phyloP scores from a whole-genome alignment of 31 red algal species.

The Endocladia muricata region DNA sequence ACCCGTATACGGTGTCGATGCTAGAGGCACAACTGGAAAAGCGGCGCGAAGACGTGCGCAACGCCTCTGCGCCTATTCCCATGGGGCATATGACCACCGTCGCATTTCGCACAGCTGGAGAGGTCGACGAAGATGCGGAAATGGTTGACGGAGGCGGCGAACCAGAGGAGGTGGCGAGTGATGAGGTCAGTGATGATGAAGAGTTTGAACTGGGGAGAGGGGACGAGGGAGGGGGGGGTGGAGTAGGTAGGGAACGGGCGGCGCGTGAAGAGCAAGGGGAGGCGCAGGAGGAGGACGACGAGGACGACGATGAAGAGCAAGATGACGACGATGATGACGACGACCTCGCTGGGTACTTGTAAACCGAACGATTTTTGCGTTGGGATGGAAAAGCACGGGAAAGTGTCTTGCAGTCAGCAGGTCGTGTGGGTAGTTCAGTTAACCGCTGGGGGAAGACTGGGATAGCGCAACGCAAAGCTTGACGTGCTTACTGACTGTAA shows the following conservation, averaged over 20 bases:
- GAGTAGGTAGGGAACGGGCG: too few relatives aligned
- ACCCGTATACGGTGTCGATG: background rate
- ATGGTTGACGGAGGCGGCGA: background rate
- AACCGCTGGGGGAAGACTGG: background rate
- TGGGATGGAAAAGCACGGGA: too few relatives aligned
- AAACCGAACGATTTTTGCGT: too few relatives aligned
- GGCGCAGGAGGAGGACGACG: constrained; percentile 8
- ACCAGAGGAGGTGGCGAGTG: background rate
- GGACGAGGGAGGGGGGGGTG: background rate
- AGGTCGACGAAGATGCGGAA: constrained; percentile 1
- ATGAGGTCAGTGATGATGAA: background rate
- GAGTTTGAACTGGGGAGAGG: background rate
- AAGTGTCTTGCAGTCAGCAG: background rate
- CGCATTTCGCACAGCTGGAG: background rate
- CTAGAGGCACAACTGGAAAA: constrained; percentile 13
- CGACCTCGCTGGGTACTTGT: constrained; percentile 45
- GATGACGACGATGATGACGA: constrained; percentile 59
- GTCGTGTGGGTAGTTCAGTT: background rate
- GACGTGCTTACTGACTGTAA: background rate
- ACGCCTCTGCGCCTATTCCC: background rate
- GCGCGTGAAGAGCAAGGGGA: background rate
- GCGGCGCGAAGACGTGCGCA: constrained; percentile 22
- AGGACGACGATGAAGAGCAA: constrained; percentile 22
- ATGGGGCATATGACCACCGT: background rate
- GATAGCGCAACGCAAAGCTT: background rate